Percentiles rank a stretch among this genome's conserved stretches.
These are phyloP conservation scores for Chrysoporthe puriensis DNA, from an alignment of 2,329 filamentous ascomycete species.

Conservation along the genomic window DNA sequence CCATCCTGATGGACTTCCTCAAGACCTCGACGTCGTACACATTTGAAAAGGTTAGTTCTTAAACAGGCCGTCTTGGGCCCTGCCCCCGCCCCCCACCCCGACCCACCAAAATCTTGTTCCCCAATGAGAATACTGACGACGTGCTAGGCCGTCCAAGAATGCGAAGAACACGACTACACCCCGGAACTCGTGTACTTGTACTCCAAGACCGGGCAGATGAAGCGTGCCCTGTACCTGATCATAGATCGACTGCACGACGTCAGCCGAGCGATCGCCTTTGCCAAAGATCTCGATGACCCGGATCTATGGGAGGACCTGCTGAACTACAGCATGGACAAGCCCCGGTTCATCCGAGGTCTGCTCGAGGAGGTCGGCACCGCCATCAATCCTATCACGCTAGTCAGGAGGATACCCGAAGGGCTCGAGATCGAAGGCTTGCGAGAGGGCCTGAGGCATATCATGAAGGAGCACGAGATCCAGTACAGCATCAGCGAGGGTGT, in stretches of 20 bases:
- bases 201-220: slow-evolving; percentile 92
- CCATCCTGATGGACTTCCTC: slow-evolving; percentile 83
- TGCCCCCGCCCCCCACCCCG: neutral
- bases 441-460: slow-evolving; percentile 86
- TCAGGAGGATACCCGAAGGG: slow-evolving; percentile 88
- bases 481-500: slow-evolving; percentile 90
- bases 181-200: slow-evolving; percentile 95
- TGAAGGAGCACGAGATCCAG: slow-evolving; percentile 95
- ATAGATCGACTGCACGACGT: slow-evolving; percentile 93
- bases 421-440: slow-evolving; percentile 89
- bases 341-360: slow-evolving; percentile 87
- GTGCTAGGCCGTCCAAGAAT: slow-evolving; percentile 69
- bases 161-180: slow-evolving; percentile 79
- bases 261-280: slow-evolving; percentile 89
- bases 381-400: slow-evolving; percentile 88
- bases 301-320: slow-evolving; percentile 95
- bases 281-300: slow-evolving; percentile 87
- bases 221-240: slow-evolving; percentile 88
- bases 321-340: slow-evolving; percentile 97
- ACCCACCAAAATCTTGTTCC: neutral
- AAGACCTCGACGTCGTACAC: slow-evolving; percentile 83
- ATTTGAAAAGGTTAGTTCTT: slow-evolving; percentile 69
- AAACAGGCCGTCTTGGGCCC: neutral
- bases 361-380: slow-evolving; percentile 93
- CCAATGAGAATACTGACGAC: slow-evolving; percentile 26